Conservation (phyloP, 352 stramenopile species). For the Pythium rhizo-oryzae region DNA sequence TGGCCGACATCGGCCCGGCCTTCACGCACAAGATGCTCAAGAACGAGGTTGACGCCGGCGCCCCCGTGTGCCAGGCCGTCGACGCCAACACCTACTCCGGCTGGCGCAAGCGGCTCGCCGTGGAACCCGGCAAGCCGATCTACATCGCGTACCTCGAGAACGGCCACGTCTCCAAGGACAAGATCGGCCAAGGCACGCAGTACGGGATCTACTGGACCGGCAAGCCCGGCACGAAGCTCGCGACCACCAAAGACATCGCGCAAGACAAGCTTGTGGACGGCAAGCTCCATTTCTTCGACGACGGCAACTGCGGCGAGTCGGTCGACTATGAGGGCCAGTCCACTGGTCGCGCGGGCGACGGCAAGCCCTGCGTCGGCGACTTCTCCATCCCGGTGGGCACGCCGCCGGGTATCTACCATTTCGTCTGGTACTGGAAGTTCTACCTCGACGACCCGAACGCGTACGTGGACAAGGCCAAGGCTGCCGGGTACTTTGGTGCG, state of each 20-base stretch:
- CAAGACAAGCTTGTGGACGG: conserved; percentile 50
- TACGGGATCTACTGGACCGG: conserved; percentile 72
- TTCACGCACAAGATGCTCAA: conserved; percentile 79
- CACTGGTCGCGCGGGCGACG: conserved; percentile 52
- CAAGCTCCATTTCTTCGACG: conserved; percentile 51
- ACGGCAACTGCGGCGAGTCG: conserved; percentile 64
- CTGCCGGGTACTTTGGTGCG: conserved; percentile 64
- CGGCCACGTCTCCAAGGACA: conserved; percentile 71
- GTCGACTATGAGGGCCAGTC: conserved; percentile 45
- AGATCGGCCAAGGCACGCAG: conserved; percentile 59
- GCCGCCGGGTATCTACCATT: conserved; percentile 53
- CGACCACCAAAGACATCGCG: conserved; percentile 54
- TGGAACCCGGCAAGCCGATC: conserved; percentile 38
- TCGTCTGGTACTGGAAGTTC: conserved; percentile 80
- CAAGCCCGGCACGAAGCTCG: conserved; percentile 35
- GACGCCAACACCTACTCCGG: conserved; percentile 58
- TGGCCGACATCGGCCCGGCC: conserved; percentile 47
- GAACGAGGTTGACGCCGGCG: conserved; percentile 55
- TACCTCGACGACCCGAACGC: conserved; percentile 48
- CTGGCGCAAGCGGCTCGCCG: conserved; percentile 55
- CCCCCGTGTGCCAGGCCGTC: conserved; percentile 47
- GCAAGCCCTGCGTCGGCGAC: conserved; percentile 58
- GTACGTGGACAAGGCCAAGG: conserved; percentile 54
- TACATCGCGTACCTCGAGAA: conserved; percentile 67
- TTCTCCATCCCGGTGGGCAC: conserved; percentile 54